Percentiles rank a stretch among this genome's conserved stretches.
These are phyloP conservation scores for Pythium monospermum DNA, from an alignment of 352 stramenopile genomes.

Conservation along the genomic window DNA sequence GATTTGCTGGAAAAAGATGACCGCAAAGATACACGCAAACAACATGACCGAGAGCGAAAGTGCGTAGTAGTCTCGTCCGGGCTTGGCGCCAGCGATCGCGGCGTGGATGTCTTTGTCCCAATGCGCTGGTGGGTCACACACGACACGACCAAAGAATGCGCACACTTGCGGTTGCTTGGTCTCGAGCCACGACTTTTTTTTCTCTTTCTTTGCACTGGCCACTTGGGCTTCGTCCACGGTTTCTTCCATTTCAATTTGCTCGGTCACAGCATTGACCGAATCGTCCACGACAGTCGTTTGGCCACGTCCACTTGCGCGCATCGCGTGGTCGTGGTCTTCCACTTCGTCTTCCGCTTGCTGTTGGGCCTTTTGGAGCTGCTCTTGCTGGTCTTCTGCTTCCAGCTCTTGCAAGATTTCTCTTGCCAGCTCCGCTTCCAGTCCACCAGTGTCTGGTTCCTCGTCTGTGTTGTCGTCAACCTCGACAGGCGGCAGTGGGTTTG, in stretches of 20 bases:
- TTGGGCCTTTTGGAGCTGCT: slow-evolving; percentile 2
- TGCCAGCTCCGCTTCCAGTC: slow-evolving; percentile 10
- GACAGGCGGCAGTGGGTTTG: background rate
- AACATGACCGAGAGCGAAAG: slow-evolving; percentile 57
- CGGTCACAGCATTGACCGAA: slow-evolving; percentile 28
- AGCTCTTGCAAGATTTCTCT: slow-evolving; percentile 23
- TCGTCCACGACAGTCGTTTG: background rate
- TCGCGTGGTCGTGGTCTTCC: slow-evolving; percentile 3
- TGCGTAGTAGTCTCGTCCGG: slow-evolving; percentile 72
- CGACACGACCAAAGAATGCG: slow-evolving; percentile 59
- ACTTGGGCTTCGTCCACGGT: slow-evolving; percentile 31
- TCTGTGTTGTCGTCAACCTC: slow-evolving; percentile 1
- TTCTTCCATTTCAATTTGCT: slow-evolving; percentile 70
- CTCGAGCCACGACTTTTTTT: slow-evolving; percentile 57
- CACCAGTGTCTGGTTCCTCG: background rate
- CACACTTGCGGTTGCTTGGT: slow-evolving; percentile 37
- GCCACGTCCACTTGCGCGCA: too few species aligned
- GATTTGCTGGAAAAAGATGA: slow-evolving; percentile 74
- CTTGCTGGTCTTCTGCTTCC: slow-evolving; percentile 18
- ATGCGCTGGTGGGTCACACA: slow-evolving; percentile 55
- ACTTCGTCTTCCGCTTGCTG: slow-evolving; percentile 1
- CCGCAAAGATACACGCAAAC: slow-evolving; percentile 59
- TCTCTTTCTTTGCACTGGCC: slow-evolving; percentile 12
- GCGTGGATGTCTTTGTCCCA: slow-evolving; percentile 87
- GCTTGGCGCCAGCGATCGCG: slow-evolving; percentile 73